Evolutionary conservation across 768 basidiomycete species (phyloP).

Genomic region (Lyophyllum decastes): DNA sequence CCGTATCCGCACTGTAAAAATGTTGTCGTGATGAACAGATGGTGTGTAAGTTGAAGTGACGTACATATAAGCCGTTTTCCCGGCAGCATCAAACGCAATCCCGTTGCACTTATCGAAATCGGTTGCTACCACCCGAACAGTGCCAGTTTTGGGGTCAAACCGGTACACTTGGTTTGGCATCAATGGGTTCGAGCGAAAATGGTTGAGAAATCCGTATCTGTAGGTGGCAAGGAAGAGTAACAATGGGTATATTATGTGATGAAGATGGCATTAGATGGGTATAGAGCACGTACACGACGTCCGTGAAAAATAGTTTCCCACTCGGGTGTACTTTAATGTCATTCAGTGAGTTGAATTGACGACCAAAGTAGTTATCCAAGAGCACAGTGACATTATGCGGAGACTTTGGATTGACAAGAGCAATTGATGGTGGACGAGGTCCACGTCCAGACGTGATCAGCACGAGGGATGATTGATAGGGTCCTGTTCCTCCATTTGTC

Average conservation of each 20-base stretch:
- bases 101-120: constrained; percentile 77
- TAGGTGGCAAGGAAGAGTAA: background rate
- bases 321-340: constrained; percentile 77
- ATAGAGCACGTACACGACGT: constrained; percentile 52
- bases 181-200: constrained; percentile 66
- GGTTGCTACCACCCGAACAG: constrained; percentile 73
- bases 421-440: constrained; percentile 58
- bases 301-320: constrained; percentile 75
- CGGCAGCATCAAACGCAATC: constrained; percentile 69
- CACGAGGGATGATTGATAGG: constrained; percentile 57
- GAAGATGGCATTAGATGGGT: background rate
- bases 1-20: constrained; percentile 51
- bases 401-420: constrained; percentile 60
- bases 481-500: constrained; percentile 71
- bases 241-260: background rate
- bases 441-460: constrained; percentile 71
- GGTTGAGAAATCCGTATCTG: constrained; percentile 66
- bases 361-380: constrained; percentile 77
- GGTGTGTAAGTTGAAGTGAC: constrained; percentile 8
- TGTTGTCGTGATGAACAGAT: background rate
- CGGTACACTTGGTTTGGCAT: constrained; percentile 80
- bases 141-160: constrained; percentile 64
- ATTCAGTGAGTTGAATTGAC: constrained; percentile 83
- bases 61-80: constrained; percentile 65
- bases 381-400: constrained; percentile 71